Evolutionary conservation across 805 yeast species (phyloP), one percentile per base, ranked within the genome.

Genomic region (Ogataea angusta): DNA sequence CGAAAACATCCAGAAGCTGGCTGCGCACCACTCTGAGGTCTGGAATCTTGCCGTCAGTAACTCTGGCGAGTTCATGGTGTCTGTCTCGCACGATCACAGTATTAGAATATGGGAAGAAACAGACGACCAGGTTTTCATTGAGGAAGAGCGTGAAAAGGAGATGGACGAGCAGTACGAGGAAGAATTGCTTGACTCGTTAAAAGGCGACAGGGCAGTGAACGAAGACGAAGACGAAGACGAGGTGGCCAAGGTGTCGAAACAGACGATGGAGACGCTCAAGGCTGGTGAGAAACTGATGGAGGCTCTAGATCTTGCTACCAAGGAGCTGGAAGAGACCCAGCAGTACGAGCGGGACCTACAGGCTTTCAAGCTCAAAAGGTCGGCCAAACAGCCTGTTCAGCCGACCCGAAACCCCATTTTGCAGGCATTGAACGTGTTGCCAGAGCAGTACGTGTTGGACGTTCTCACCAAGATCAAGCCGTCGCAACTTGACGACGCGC

Each of bases 81-180:
- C 95, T 13, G 82, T 90, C 1, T 82, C 96, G 5, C 99, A 93
- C 60, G 99, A 93, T 61, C 95, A 88, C 58, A 82, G 95, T 55
- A 78, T 91, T 35, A 75, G 99, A 60, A 64, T 90, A n/a, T 93
- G 99, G 99, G 75, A 75, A 45, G 89, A 88, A 60, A 85, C 95
- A 4, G 93, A 85, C 39, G 99, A 93, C 60, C 90, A 91, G 53
- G 93, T 93, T n/a, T 93, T 93, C 60, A 66, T 93, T 45, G 97
- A 93, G 63, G 99, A 93, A 70, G 99, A 93, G 67, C 75, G 93
- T 43, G 99, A 93, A 60, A 86, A 84, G 63, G 99, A 93, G 63
- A 72, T 89, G 76, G 99, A 93, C 60, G 96, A 90, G 62, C 67
- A 82, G 42, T 88, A 90, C 57, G 98, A 93, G 59, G 73, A 77